Base-by-base conservation (phyloP, 23 red algal genomes). In the Chondrus crispus region DNA sequence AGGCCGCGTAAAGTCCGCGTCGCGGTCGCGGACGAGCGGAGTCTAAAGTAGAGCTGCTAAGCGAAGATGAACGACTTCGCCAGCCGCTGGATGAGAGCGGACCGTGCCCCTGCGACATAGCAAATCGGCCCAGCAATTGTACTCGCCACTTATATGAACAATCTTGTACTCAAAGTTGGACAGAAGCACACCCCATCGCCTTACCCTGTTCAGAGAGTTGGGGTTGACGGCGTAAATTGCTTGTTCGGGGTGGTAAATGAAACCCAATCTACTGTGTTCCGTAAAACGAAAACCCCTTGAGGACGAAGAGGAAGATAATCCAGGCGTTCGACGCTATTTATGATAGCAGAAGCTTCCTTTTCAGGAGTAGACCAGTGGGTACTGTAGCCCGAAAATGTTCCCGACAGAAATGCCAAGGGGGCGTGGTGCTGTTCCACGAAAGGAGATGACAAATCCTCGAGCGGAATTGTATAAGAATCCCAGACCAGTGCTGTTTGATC, bases 261-360 rank as follows among this genome's bases (percentile, higher is more conserved):
- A 77, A 9, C 32, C 1, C 0, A 77, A 14, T 26, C 43, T 77
- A 46, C 0, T 77, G 2, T 47, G 71, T 10, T 77, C 71, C 1
- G 1, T 77, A 37, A 77, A 2, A 48, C 32, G 11, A 35, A 20
- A 77, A 22, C 14, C 14, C 22, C 22, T 22, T 57, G 16, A 14
- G 22, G 16, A 57, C 52, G 52, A 10, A 48, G 26, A 38, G 43
- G 71, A 38, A 47, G 37, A 8, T 77, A 48, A 48, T 42, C 0
- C 1, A 77, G 71, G 32, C 22, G 8, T 38, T 1, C 44, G 44
- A 77, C 1, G n/a, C 26, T 35, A 46, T 16, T 39, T 39, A 87
- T 60, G 46, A 87, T 87, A 14, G 63, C 83, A 39, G 2, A 52
- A 16, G 50, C 1, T 63, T 87, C 46, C 63, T 87, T 87, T 48